Conservation (phyloP, 768 basidiomycete species). For the Porphyrellus cyaneotinctus region DNA sequence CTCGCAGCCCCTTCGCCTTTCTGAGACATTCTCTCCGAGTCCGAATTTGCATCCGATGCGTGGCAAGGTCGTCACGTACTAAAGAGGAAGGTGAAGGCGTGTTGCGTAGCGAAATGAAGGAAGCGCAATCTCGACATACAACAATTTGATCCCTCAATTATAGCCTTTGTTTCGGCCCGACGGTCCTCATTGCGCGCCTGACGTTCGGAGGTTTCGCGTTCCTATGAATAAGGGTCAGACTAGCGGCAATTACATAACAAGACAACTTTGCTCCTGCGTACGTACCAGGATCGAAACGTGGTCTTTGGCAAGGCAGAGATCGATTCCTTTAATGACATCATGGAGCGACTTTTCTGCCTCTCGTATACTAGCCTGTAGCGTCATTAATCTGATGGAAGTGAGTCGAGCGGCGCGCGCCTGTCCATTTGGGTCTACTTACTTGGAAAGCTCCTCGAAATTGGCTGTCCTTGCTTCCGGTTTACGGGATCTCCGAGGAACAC, state of each 20-base stretch:
- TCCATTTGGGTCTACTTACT: constrained; percentile 42
- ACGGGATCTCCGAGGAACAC: constrained; percentile 22
- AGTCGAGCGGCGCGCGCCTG: neutral
- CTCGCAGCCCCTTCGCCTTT: constrained; percentile 39
- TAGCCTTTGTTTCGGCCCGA: constrained; percentile 37
- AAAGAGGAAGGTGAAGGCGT: constrained; percentile 11
- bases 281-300: constrained; percentile 38
- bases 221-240: constrained; percentile 39
- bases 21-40: constrained; percentile 45
- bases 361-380: constrained; percentile 47
- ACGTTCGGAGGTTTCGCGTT: constrained; percentile 65
- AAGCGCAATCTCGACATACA: constrained; percentile 38
- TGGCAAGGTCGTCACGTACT: constrained; percentile 44
- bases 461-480: constrained; percentile 43
- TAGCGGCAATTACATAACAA: constrained; percentile 26
- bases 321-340: constrained; percentile 46
- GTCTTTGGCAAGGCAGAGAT: constrained; percentile 44
- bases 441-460: constrained; percentile 64
- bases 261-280: constrained; percentile 1
- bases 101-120: constrained; percentile 18
- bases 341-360: constrained; percentile 49
- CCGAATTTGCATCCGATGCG: constrained; percentile 41
- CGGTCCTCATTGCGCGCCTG: constrained; percentile 52
- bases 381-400: constrained; percentile 42
- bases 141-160: constrained; percentile 42